These are phyloP conservation scores for Zea luxurians DNA, from an alignment of 176 grass and related monocot genomes.

Conservation along the genomic window DNA sequence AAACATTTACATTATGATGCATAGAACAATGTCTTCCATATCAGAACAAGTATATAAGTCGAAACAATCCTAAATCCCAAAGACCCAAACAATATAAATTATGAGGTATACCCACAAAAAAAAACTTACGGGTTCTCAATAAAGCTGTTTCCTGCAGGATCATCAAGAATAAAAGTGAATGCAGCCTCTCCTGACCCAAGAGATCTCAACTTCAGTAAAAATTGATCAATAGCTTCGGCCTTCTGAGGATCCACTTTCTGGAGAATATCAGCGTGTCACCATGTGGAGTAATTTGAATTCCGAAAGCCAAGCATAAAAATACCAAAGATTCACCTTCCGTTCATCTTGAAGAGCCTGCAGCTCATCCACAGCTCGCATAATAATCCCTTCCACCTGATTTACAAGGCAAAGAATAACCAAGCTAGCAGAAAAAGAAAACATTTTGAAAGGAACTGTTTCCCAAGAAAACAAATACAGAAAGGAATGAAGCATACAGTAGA, in stretches of 20 bases:
- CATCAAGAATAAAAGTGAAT: slow-evolving; percentile 91
- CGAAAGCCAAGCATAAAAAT: slow-evolving; percentile 5
- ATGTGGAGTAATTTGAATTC: not conserved
- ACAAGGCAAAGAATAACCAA: not conserved
- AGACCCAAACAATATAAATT: no score
- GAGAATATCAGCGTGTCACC: slow-evolving; percentile 18
- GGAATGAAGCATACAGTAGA: slow-evolving; percentile 60
- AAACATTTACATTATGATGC: not conserved
- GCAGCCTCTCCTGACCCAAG: slow-evolving; percentile 64
- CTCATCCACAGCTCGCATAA: slow-evolving; percentile 72
- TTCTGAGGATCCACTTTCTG: slow-evolving; percentile 94
- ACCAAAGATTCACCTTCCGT: slow-evolving; percentile 66
- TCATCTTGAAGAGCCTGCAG: slow-evolving; percentile 80
- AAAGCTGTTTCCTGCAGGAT: slow-evolving; percentile 93
- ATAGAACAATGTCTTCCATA: not conserved
- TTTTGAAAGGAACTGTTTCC: slow-evolving; percentile 11
- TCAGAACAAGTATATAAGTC: not conserved
- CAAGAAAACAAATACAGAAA: not conserved
- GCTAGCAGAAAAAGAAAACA: not conserved
- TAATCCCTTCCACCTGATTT: slow-evolving; percentile 83
- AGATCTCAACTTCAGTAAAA: slow-evolving; percentile 76
- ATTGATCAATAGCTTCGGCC: slow-evolving; percentile 83
- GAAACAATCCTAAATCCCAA: no score
- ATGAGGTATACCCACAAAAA: not conserved
- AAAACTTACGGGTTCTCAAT: slow-evolving; percentile 85